These are phyloP conservation scores for Coccinonectria pachysandricola DNA, from an alignment of 2,329 filamentous ascomycete species.

Conservation along the genomic window DNA sequence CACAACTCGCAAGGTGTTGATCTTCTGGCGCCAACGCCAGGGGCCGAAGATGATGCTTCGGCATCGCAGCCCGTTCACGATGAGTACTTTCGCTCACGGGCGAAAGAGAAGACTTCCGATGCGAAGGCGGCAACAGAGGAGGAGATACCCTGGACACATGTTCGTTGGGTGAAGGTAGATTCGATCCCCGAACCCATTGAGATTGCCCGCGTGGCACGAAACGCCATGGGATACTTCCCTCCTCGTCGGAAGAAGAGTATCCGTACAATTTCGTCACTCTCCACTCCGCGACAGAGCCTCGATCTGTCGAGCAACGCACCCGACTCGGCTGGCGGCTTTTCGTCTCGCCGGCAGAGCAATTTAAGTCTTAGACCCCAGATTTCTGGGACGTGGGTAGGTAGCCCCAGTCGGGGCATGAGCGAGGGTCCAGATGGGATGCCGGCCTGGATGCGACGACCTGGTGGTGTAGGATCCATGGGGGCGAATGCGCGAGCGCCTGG, in stretches of 20 bases:
- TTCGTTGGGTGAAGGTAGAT: slow-evolving; percentile 79
- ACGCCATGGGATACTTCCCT: slow-evolving; percentile 82
- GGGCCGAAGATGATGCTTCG: slow-evolving; percentile 16
- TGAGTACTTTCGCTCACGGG: slow-evolving; percentile 31
- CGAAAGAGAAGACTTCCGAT: slow-evolving; percentile 23
- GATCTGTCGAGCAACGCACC: slow-evolving; percentile 42
- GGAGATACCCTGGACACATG: slow-evolving; percentile 72
- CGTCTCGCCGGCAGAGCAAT: slow-evolving; percentile 34
- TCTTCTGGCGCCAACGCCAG: slow-evolving; percentile 40
- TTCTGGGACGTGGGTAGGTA: slow-evolving; percentile 24
- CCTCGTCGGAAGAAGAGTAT: slow-evolving; percentile 79
- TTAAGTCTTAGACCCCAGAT: slow-evolving; percentile 26
- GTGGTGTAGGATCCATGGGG: slow-evolving; percentile 76
- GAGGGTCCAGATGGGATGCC: slow-evolving; percentile 31
- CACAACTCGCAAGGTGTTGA: slow-evolving; percentile 33
- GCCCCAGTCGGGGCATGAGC: slow-evolving; percentile 28
- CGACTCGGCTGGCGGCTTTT: slow-evolving; percentile 22
- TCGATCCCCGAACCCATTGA: slow-evolving; percentile 60
- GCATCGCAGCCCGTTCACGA: slow-evolving; percentile 22
- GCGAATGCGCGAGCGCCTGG: slow-evolving; percentile 63
- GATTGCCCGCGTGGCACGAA: slow-evolving; percentile 73
- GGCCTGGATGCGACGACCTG: slow-evolving; percentile 68
- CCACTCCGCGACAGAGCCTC: slow-evolving; percentile 57
- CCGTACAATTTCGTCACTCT: slow-evolving; percentile 52
- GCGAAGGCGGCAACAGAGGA: slow-evolving; percentile 28